A percentile compares a stretch with the other conserved stretches of the same genome.
Evolutionary conservation across 116 monocot species (phyloP).

Genomic region (Trichopus zeylanicus): DNA sequence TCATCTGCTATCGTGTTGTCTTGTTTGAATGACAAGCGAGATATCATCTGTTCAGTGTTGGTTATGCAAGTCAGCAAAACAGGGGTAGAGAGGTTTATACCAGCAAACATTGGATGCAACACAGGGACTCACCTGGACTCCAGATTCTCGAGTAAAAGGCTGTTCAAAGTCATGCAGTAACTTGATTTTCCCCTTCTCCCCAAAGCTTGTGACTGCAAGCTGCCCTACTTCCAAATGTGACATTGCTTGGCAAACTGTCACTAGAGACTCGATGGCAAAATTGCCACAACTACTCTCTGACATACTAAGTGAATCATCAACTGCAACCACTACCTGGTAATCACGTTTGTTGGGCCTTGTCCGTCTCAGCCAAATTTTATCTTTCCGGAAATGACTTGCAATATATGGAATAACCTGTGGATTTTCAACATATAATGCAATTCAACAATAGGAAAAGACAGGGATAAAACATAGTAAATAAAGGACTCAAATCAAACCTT

Average conservation of each 20-base stretch:
- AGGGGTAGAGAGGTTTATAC: neutral
- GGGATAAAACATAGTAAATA: neutral
- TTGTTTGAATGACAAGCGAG: constrained; percentile 81
- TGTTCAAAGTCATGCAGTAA: constrained; percentile 86
- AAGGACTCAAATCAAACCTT: constrained; percentile 35
- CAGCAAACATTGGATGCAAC: neutral
- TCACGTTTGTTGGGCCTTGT: constrained; percentile 87
- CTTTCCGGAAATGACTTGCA: constrained; percentile 85
- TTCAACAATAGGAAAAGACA: neutral
- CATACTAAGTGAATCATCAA: constrained; percentile 95
- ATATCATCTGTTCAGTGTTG: constrained; percentile 60
- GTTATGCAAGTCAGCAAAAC: constrained; percentile 3
- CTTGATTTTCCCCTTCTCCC: constrained; percentile 61
- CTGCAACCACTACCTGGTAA: constrained; percentile 86
- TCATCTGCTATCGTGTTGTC: constrained; percentile 71
- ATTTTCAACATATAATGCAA: neutral
- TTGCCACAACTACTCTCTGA: constrained; percentile 69
- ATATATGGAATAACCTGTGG: constrained; percentile 84
- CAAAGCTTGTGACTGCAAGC: constrained; percentile 85
- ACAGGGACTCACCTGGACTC: constrained; percentile 41
- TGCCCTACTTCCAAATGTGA: constrained; percentile 92
- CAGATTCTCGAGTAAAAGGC: constrained; percentile 67
- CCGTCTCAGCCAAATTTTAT: constrained; percentile 91
- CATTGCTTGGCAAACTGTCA: constrained; percentile 88
- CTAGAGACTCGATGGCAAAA: constrained; percentile 71